A percentile compares a stretch with the other conserved stretches of the same genome.
phyloP scores from a whole-genome alignment of 2,329 filamentous ascomycete genomes.

The Magnaporthales sp. region DNA sequence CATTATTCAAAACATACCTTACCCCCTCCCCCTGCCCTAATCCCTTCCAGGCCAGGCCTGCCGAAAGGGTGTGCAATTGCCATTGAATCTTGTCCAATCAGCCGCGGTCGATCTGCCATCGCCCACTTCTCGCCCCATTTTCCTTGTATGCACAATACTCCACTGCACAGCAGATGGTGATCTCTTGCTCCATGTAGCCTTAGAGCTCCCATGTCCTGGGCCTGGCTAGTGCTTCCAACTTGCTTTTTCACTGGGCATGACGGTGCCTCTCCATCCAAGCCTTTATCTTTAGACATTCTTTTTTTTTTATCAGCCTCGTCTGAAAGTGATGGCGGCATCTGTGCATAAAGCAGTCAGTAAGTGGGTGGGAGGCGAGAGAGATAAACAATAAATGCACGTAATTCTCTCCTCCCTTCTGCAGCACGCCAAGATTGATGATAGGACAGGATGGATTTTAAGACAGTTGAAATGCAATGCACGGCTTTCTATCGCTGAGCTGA shows the following conservation, averaged over 20 bases:
- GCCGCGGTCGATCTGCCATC: neutral
- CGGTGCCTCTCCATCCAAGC: neutral
- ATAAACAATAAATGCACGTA: neutral
- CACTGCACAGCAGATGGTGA: neutral
- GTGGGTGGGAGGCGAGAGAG: neutral
- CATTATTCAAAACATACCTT: neutral
- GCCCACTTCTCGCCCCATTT: neutral
- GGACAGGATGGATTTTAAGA: neutral
- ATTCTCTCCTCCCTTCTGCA: neutral
- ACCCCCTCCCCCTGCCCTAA: neutral
- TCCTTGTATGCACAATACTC: neutral
- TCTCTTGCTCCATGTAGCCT: neutral
- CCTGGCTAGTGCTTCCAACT: neutral
- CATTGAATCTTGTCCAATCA: neutral
- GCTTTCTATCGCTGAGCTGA: neutral
- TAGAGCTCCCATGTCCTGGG: neutral
- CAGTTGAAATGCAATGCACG: neutral
- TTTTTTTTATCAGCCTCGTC: neutral
- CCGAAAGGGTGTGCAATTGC: neutral
- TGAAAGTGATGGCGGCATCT: neutral
- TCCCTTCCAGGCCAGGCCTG: neutral
- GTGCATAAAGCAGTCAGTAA: neutral
- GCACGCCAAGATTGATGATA: neutral
- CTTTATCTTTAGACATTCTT: neutral
- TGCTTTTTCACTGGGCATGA: neutral